These are phyloP conservation scores for Colletotrichum noveboracense DNA, from an alignment of 2,329 filamentous ascomycete species.

Conservation along the genomic window DNA sequence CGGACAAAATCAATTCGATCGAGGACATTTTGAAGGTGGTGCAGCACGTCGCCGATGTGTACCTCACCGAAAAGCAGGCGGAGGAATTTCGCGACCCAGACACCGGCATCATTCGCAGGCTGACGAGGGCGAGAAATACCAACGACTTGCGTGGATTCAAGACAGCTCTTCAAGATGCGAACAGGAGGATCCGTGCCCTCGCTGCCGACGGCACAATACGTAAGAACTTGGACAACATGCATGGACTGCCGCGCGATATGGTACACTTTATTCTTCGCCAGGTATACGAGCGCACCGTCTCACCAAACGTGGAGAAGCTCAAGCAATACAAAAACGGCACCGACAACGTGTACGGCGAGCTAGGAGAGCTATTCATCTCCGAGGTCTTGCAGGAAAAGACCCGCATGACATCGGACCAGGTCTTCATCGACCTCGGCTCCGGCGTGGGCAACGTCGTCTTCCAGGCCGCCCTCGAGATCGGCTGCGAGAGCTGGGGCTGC, in stretches of 20 bases:
- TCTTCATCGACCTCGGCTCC: conserved; percentile 94
- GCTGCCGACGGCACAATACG: conserved; percentile 75
- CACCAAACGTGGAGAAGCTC: conserved; percentile 83
- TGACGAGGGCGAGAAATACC: conserved; percentile 76
- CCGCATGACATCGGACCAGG: conserved; percentile 78
- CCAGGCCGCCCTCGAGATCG: conserved; percentile 90
- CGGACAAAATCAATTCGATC: conserved; percentile 79
- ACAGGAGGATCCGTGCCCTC: conserved; percentile 69
- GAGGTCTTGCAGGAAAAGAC: conserved; percentile 80
- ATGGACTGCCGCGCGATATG: conserved; percentile 72
- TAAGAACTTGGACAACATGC: conserved; percentile 71
- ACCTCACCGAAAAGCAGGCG: conserved; percentile 74
- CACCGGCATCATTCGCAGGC: conserved; percentile 75
- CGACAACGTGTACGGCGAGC: conserved; percentile 94
- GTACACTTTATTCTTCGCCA: conserved; percentile 85
- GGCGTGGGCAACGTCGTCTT: conserved; percentile 96
- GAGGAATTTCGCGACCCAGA: conserved; percentile 73
- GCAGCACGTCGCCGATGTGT: conserved; percentile 73
- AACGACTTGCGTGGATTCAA: conserved; percentile 73
- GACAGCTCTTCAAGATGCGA: conserved; percentile 77
- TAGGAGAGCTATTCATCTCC: conserved; percentile 84
- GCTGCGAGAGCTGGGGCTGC: conserved; percentile 94
- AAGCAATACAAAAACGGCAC: conserved; percentile 87
- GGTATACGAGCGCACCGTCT: conserved; percentile 91
- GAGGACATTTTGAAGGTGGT: conserved; percentile 76